Evolutionary conservation across 2,329 filamentous ascomycete species (phyloP).

Genomic region (Passalora sequoiae): DNA sequence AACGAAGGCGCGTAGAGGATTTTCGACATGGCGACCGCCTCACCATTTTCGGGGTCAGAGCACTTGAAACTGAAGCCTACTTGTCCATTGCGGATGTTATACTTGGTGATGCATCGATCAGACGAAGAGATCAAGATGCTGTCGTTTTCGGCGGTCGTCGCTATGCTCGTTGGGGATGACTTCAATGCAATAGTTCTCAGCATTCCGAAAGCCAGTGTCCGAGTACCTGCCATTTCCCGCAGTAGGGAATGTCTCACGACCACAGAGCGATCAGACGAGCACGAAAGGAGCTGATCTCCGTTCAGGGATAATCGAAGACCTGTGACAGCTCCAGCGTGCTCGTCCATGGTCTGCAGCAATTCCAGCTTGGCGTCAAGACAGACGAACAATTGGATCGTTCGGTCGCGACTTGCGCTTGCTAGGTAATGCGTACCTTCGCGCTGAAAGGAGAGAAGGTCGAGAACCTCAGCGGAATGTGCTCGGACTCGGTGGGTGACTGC

Average conservation of each 20-base stretch:
- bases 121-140: conserved; percentile 56
- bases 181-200: conserved; percentile 75
- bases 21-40: conserved; percentile 78
- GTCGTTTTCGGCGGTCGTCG: conserved; percentile 58
- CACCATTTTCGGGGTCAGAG: conserved; percentile 70
- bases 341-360: conserved; percentile 83
- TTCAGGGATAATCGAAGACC: conserved; percentile 70
- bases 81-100: conserved; percentile 55
- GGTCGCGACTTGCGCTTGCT: conserved; percentile 79
- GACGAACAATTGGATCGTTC: conserved; percentile 84
- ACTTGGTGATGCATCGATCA: conserved; percentile 58
- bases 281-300: conserved; percentile 66
- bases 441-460: conserved; percentile 70
- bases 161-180: conserved; percentile 80
- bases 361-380: conserved; percentile 49
- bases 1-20: conserved; percentile 58
- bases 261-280: conserved; percentile 80
- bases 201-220: conserved; percentile 70
- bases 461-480: conserved; percentile 80
- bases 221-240: conserved; percentile 55
- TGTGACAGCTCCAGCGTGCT: conserved; percentile 82
- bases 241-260: conserved; percentile 74
- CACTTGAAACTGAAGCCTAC: conserved; percentile 72
- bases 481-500: conserved; percentile 66
- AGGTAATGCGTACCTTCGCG: conserved; percentile 59